These are phyloP conservation scores for Hygrophila difformis DNA, from an alignment of 257 asterid species.

Conservation along the genomic window DNA sequence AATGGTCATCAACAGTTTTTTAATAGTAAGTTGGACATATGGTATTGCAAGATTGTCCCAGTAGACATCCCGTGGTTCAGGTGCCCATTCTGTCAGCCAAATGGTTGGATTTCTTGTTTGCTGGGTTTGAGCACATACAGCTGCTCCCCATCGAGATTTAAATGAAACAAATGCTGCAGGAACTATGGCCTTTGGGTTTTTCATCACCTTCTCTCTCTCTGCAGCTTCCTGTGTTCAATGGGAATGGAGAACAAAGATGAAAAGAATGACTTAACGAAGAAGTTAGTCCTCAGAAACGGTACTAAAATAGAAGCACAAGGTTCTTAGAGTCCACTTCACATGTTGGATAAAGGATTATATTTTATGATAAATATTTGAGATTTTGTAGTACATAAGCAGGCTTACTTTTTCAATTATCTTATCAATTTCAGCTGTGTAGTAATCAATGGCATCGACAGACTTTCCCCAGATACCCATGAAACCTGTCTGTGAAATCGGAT, in stretches of 20 bases:
- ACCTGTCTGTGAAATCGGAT: constrained; percentile 62
- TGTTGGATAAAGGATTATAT: too few species aligned
- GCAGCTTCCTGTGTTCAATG: constrained; percentile 41
- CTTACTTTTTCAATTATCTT: constrained; percentile 52
- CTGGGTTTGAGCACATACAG: constrained; percentile 88
- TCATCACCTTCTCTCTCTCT: constrained; percentile 62
- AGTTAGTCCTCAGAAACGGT: not conserved
- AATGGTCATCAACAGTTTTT: constrained; percentile 40
- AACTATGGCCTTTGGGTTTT: constrained; percentile 57
- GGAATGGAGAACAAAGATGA: not conserved
- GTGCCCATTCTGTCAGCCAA: constrained; percentile 95
- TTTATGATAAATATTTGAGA: too few species aligned
- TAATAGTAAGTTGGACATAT: constrained; percentile 41
- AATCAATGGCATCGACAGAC: constrained; percentile 70
- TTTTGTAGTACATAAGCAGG: too few species aligned
- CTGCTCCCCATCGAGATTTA: constrained; percentile 87
- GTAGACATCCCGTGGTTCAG: constrained; percentile 81
- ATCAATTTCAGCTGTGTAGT: constrained; percentile 44
- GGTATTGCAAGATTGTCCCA: constrained; percentile 88
- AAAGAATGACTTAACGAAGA: not conserved
- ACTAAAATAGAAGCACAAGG: not conserved
- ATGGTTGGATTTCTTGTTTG: constrained; percentile 59
- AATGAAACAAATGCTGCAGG: constrained; percentile 94
- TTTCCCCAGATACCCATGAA: constrained; percentile 65
- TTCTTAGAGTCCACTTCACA: too few species aligned